Percentiles rank a stretch among this genome's conserved stretches.
Evolutionary conservation across 805 yeast genomes (phyloP).

Genomic region (Candida namnaoensis): DNA sequence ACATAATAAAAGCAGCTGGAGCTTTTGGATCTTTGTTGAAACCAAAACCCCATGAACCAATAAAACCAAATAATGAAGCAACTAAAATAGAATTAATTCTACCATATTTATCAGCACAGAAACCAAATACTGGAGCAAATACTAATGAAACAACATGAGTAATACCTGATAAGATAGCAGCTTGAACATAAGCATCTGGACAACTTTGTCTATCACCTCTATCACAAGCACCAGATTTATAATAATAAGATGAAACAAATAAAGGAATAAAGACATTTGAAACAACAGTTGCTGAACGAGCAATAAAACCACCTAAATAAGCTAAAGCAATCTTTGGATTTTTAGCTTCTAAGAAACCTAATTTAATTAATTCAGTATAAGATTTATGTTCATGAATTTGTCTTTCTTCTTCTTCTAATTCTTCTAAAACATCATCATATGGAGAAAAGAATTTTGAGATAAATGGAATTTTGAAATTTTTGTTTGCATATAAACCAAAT

Average conservation of each 20-base stretch:
- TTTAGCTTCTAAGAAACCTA: constrained; percentile 40
- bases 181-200: constrained; percentile 52
- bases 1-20: constrained; percentile 24
- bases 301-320: constrained; percentile 51
- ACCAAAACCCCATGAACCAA: constrained; percentile 32
- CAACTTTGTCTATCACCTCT: constrained; percentile 32
- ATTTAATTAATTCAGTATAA: constrained; percentile 32
- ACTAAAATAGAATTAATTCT: constrained; percentile 26
- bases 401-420: constrained; percentile 19
- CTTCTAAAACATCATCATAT: constrained; percentile 23
- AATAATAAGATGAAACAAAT: constrained; percentile 48
- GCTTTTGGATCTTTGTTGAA: constrained; percentile 25
- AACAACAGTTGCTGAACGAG: constrained; percentile 54
- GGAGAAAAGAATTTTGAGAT: constrained; percentile 15
- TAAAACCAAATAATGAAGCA: constrained; percentile 32
- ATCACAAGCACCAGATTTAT: constrained; percentile 40
- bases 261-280: constrained; percentile 56
- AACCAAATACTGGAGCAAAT: constrained; percentile 58
- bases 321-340: constrained; percentile 44
- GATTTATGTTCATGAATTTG: constrained; percentile 8
- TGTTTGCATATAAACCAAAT: constrained; percentile 37
- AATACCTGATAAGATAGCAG: constrained; percentile 66
- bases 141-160: constrained; percentile 48
- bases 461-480: constrained; percentile 18
- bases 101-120: constrained; percentile 38